Evolutionary conservation across 225 moss, liverwort and hornwort genomes (phyloP).

Genomic region (Pleurozium schreberi): DNA sequence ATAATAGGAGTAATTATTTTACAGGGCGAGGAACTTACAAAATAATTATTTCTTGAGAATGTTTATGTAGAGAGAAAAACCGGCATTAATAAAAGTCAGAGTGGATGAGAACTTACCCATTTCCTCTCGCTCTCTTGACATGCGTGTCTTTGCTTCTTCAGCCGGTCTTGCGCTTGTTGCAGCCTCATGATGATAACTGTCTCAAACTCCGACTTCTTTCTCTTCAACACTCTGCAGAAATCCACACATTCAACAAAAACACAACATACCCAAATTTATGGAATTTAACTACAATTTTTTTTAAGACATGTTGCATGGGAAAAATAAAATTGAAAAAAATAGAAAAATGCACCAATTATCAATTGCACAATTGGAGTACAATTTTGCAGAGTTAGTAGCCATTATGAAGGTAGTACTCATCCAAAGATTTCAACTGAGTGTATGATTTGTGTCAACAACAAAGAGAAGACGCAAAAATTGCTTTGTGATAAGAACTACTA

Average conservation of each 20-base stretch:
- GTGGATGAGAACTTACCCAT: too few relatives aligned
- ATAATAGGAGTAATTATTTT: too few relatives aligned
- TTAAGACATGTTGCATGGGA: too few relatives aligned
- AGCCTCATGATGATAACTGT: conserved; percentile 6
- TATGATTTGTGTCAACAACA: background rate
- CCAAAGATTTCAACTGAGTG: background rate
- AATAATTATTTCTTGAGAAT: too few relatives aligned
- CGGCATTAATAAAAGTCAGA: too few relatives aligned
- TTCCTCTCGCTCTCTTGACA: conserved; percentile 17
- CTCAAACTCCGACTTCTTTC: conserved; percentile 19
- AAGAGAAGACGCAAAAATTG: background rate
- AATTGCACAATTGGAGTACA: background rate
- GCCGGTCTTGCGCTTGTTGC: background rate
- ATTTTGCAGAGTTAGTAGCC: background rate
- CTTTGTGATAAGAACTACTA: background rate
- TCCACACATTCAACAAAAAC: background rate
- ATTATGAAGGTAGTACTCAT: background rate
- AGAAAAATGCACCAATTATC: background rate
- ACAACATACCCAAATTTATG: background rate
- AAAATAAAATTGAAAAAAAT: background rate
- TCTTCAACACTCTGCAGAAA: conserved; percentile 16
- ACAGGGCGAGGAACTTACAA: too few relatives aligned
- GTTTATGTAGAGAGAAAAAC: too few relatives aligned
- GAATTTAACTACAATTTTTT: too few relatives aligned
- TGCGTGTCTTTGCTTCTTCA: background rate